Base-by-base conservation (phyloP, 345 rosid genomes). In the Geranium rotundifolium region DNA sequence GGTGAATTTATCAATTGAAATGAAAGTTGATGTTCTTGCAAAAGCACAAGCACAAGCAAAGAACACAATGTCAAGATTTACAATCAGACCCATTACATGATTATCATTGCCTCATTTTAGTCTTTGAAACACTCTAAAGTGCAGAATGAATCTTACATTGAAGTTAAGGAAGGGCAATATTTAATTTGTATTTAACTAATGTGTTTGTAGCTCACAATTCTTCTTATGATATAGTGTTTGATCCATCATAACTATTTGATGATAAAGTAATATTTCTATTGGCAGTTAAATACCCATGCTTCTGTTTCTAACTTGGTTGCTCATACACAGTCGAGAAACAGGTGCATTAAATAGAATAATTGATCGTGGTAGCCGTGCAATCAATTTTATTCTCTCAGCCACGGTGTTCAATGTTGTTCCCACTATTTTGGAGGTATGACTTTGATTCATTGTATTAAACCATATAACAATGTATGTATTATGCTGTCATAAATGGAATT, bases 311-410 rank as follows among this genome's bases (percentile, higher is more conserved):
- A 70, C 77, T 54, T 56, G 29, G 67, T 61, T 7, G 29, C 54
- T 34, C 46, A 55, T 76, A 63, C 79, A 54, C 81, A 95, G 99
- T 74, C 96, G 97, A 76, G 95, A 95, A 82, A 95, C 99, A 34
- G 99, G 99, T 62, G 99, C 81, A 20, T 71, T 95, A 75, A 95
- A 76, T 75, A 82, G 97, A 77, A 95, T 81, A 55, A 95, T 90
- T 56, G 99, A 95, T 73, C 96, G 92, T 66, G 97, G 99, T 75
- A 90, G 99, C 82, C 95, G 97, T n/a, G 99, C 90, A n/a, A 93
- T 93, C 65, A 93, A 90, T 66, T 90, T 90, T 63, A 85, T 93
- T 23, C 91, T 93, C 71, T 86, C 97, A 7, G 75, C 99, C 59
- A 90, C 86, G 97, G 92, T 90, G 70, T 88, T 95, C 89, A 95